Base-by-base conservation (phyloP, 768 basidiomycete genomes). In the Lactarius trivialis region DNA sequence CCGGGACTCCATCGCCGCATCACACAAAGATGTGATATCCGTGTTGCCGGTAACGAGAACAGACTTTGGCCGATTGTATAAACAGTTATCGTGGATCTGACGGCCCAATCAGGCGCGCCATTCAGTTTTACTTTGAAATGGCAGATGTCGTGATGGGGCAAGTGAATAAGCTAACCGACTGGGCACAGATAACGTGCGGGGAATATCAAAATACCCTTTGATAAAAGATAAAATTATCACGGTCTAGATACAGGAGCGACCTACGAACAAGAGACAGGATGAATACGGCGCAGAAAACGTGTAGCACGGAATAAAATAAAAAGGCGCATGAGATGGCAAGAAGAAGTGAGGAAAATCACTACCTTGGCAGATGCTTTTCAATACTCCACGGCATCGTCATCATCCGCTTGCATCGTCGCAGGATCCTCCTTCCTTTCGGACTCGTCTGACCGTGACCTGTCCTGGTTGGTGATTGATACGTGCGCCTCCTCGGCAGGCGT, bases 311-410 rank as follows among this genome's bases (percentile, higher is more conserved):
- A 53, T 36, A 65, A 58, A 61, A 61, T 55, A 60, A 39, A 52
- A 30, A n/a, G 21, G 41, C 30, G 56, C 24, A 50, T 53, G 60
- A 65, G 53, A 55, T 57, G 55, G 49, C 24, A 24, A n/a, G 45
- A 58, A 49, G 34, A 66, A 55, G 37, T 49, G 54, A 37, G 26
- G 58, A 43, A 61, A 21, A 53, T 55, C 43, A 62, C 64, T 55
- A 65, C 58, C 64, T 67, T 65, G 36, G 12, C 37, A 56, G 33
- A 39, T 43, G 24, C 24, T 21, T 17, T 37, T 66, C 61, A 89
- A 75, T 90, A 91, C 75, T 91, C 89, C 50, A 91, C 87, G 12
- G 87, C 89, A 70, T 90, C 89, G 65, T 90, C 89, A 65, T 88
- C 89, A 61, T 89, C 87, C 54, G 82, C 85, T 66, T 81, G 83